Evolutionary conservation across 2,329 filamentous ascomycete genomes (phyloP), one percentile per base, ranked within the genome.

Genomic region (Colletotrichum sp.): DNA sequence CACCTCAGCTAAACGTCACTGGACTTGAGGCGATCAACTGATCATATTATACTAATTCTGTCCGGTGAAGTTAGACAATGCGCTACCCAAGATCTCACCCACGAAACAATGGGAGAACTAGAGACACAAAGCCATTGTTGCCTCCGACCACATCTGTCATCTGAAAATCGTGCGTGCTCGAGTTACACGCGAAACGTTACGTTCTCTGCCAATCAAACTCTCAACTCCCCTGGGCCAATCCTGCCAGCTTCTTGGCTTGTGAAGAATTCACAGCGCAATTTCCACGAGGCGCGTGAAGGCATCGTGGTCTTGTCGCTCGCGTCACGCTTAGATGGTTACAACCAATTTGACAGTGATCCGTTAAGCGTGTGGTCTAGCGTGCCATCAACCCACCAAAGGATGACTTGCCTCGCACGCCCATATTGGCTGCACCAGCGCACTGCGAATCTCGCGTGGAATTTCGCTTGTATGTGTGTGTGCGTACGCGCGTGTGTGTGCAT

Each of bases 11-110:
- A 39, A 12, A 39, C 18, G 61, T 72, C 68, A 72, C 68, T 72
- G n/a, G 61, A 39, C 34, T 55, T 21, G 28, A 48, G 30, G 28
- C 15, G 68, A 67, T 75, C 72, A 75, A 75, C 68, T 75, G 72
- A 75, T 65, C 55, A 60, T 72, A 59, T 72, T 55, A 63, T 75
- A 65, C 72, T 75, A 75, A 26, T 32, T 12, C n/a, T 30, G 36
- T 67, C 68, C 68, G 68, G 36, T 15, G 15, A 60, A 5, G 21
- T 52, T 67, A 61, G 61, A 55, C 39, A 30, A 10, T 13, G 13
- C 59, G 55, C 52, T 43, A 72, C 39, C 34, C 10, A 13, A 26
- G n/a, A 26, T 13, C 57, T 61, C 59, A 57, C 43, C 43, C 43
- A 21, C 43, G n/a, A 52, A 52, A 52, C n/a, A 52, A 21, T 52